Evolutionary conservation across 306 rosid genomes (phyloP).

Genomic region (Casuarina cunninghamiana): DNA sequence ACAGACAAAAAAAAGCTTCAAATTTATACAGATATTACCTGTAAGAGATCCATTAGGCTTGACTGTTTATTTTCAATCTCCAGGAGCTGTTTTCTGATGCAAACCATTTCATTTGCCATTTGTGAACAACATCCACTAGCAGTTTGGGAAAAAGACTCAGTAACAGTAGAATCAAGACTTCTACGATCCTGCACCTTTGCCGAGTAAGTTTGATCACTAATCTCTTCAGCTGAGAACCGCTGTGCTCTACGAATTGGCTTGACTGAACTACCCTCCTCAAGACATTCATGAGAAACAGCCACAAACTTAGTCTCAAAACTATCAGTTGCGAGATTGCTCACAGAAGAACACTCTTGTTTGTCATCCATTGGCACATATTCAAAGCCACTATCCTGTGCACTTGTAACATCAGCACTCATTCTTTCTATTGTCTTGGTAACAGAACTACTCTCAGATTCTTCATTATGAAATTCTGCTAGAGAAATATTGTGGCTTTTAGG

Average conservation of each 20-base stretch:
- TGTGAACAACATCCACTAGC: slow-evolving; percentile 55
- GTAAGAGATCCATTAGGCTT: slow-evolving; percentile 63
- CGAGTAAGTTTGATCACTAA: slow-evolving; percentile 38
- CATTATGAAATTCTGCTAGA: slow-evolving; percentile 47
- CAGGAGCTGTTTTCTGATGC: slow-evolving; percentile 68
- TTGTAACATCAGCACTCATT: slow-evolving; percentile 57
- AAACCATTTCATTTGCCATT: slow-evolving; percentile 60
- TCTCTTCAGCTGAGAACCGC: slow-evolving; percentile 42
- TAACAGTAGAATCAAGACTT: slow-evolving; percentile 65
- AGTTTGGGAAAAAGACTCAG: slow-evolving; percentile 53
- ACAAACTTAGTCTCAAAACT: slow-evolving; percentile 51
- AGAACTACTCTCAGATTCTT: slow-evolving; percentile 79
- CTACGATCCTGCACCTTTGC: slow-evolving; percentile 48
- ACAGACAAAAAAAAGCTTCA: neutral
- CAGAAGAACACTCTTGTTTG: slow-evolving; percentile 77
- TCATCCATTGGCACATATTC: slow-evolving; percentile 76
- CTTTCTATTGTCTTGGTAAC: slow-evolving; percentile 69
- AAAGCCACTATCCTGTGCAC: slow-evolving; percentile 55
- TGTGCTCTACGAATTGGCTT: slow-evolving; percentile 47
- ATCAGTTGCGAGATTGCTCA: slow-evolving; percentile 51
- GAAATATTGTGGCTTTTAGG: slow-evolving; percentile 43
- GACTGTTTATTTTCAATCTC: slow-evolving; percentile 79
- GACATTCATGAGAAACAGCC: slow-evolving; percentile 51
- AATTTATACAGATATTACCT: slow-evolving; percentile 41
- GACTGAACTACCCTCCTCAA: slow-evolving; percentile 31